A percentile compares a stretch with the other conserved stretches of the same genome.
phyloP scores from a whole-genome alignment of 31 red algal species.

The Endocladia muricata region DNA sequence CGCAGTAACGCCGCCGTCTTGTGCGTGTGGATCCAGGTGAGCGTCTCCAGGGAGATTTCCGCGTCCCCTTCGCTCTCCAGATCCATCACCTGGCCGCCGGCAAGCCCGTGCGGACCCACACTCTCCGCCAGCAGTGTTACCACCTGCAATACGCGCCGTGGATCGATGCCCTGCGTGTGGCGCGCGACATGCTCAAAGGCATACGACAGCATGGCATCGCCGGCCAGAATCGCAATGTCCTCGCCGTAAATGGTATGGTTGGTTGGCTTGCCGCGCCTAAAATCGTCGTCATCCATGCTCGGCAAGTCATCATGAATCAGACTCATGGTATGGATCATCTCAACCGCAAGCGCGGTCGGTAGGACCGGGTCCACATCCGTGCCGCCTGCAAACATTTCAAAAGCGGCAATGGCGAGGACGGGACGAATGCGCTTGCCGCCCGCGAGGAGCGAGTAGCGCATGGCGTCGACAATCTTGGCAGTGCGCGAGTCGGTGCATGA shows the following conservation, averaged over 20 bases:
- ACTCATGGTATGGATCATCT: constrained; percentile 99
- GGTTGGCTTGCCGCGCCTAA: constrained; percentile 91
- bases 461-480: constrained; percentile 57
- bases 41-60: constrained; percentile 64
- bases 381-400: constrained; percentile 66
- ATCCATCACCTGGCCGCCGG: constrained; percentile 97
- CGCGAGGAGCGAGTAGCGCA: constrained; percentile 92
- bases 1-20: constrained; percentile 94
- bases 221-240: constrained; percentile 95
- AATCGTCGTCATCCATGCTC: constrained; percentile 98
- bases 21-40: constrained; percentile 97
- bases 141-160: constrained; percentile 67
- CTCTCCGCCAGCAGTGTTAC: constrained; percentile 56
- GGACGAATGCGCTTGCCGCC: constrained; percentile 96
- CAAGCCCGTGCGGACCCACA: constrained; percentile 80
- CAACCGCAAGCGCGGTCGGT: constrained; percentile 90
- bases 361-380: constrained; percentile 47
- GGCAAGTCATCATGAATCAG: constrained; percentile 99
- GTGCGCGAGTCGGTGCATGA: constrained; percentile 26
- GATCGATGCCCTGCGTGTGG: constrained; percentile 58
- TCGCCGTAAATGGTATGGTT: constrained; percentile 95
- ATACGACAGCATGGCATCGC: constrained; percentile 89
- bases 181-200: constrained; percentile 90
- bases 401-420: constrained; percentile 78
- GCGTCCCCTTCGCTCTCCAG: constrained; percentile 79